phyloP scores from a whole-genome alignment of 768 basidiomycete genomes.

The Tremella fuciformis region DNA sequence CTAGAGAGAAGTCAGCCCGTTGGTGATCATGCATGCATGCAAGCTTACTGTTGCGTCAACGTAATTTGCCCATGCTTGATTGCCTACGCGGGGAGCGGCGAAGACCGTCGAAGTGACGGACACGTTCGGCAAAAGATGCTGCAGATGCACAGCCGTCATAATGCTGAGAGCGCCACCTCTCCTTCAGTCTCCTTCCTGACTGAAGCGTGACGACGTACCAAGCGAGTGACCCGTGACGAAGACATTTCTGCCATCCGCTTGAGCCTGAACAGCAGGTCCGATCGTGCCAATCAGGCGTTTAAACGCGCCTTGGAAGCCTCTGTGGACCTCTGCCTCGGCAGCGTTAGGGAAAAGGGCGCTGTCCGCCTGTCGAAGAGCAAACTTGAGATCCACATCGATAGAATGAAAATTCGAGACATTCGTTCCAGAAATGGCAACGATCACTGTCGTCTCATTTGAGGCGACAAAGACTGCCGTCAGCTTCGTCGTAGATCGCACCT shows the following conservation, averaged over 20 bases:
- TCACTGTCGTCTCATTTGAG: background rate
- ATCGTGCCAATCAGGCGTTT: background rate
- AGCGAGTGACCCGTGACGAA: slow-evolving; percentile 4
- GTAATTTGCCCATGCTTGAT: slow-evolving; percentile 5
- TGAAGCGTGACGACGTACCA: background rate
- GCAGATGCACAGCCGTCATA: background rate
- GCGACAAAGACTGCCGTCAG: slow-evolving; percentile 1
- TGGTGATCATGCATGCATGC: background rate
- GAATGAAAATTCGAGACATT: background rate
- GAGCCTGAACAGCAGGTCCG: background rate
- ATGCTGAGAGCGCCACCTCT: background rate
- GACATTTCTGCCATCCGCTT: background rate
- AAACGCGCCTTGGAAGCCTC: background rate
- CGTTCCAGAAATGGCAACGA: background rate
- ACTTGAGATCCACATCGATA: background rate
- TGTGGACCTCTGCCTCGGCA: background rate
- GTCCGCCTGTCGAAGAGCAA: background rate
- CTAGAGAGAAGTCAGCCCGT: background rate
- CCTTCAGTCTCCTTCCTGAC: background rate
- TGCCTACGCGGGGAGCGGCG: background rate
- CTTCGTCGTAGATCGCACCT: background rate
- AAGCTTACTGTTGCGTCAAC: background rate
- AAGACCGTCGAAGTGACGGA: background rate
- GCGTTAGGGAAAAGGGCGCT: background rate
- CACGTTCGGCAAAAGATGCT: background rate